Evolutionary conservation across 257 asterid species (phyloP).

Genomic region (Nicotiana knightiana): DNA sequence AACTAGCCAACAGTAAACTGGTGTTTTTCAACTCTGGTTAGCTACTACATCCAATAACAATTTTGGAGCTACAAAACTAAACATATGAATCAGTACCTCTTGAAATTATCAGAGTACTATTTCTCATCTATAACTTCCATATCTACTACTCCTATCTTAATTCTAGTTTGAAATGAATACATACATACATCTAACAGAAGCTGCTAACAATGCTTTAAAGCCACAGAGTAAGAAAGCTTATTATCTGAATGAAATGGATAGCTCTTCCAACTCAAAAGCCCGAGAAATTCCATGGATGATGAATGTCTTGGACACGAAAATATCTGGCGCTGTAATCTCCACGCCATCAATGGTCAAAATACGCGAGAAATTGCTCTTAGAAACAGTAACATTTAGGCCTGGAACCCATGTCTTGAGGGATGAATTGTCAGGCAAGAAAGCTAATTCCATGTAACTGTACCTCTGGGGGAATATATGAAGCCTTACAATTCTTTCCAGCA

Average conservation of each 20-base stretch:
- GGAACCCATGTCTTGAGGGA: constrained; percentile 36
- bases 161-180: background rate
- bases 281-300: constrained; percentile 56
- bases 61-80: background rate
- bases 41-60: background rate
- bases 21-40: background rate
- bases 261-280: constrained; percentile 23
- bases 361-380: constrained; percentile 3
- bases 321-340: constrained; percentile 39
- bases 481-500: constrained; percentile 43
- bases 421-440: constrained; percentile 24
- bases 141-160: background rate
- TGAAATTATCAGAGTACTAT: background rate
- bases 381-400: constrained; percentile 27
- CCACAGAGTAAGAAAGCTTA: background rate
- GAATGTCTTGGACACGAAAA: constrained; percentile 30
- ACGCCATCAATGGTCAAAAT: constrained; percentile 38
- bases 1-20: background rate
- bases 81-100: background rate
- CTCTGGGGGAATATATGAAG: constrained; percentile 49
- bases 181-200: background rate
- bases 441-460: constrained; percentile 28
- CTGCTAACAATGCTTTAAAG: background rate
- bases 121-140: background rate
- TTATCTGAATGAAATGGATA: constrained; percentile 21